Base-by-base conservation (phyloP, 106 monocot species). In the Dendrobium catenatum region DNA sequence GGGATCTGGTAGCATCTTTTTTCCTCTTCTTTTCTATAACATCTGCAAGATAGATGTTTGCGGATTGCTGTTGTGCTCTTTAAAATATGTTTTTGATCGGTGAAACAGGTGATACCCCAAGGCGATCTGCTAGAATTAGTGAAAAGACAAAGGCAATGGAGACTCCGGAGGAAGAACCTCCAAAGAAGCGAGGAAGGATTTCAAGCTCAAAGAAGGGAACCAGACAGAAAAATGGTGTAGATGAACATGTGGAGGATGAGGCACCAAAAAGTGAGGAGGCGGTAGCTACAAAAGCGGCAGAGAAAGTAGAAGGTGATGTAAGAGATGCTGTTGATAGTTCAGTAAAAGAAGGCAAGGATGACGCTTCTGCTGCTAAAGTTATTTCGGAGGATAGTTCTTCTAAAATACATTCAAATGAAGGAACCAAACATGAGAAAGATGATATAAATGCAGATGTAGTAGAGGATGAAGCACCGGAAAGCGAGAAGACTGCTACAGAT, bases 101-200 rank as follows among this genome's bases (percentile, higher is more conserved):
- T n/a, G 13, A 68, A 77, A 81, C 70, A 94, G 94, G 94, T 83
- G 94, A 94, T 42, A 90, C 89, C 29, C 94, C 88, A 10, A 83
- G 94, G 66, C 88, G 94, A 15, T 94, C 94, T n/a, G 86, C 88
- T 18, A 90, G 94, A 72, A 80, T 94, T 47, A 90, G 91, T 82
- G 91, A 91, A 47, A 91, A 83, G 78, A 76, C 56, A 8, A 94
- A 90, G 80, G 91, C 85, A 49, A 67, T 51, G 40, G 86, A 84
- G 79, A 68, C 79, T 8, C 78, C 84, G 31, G 88, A 88, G 84
- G 74, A 74, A 44, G 91, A 91, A 41, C 76, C 83, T 27, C 90
- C 91, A 26, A 91, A 83, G 73, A 94, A 91, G 64, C 24, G 73
- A 40, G 88, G 59, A 44, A 86, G 84, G 29, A 89, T 83, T 82